Conservation (phyloP, 2,329 filamentous ascomycete genomes). For the Penicillium psychrosexuale region DNA sequence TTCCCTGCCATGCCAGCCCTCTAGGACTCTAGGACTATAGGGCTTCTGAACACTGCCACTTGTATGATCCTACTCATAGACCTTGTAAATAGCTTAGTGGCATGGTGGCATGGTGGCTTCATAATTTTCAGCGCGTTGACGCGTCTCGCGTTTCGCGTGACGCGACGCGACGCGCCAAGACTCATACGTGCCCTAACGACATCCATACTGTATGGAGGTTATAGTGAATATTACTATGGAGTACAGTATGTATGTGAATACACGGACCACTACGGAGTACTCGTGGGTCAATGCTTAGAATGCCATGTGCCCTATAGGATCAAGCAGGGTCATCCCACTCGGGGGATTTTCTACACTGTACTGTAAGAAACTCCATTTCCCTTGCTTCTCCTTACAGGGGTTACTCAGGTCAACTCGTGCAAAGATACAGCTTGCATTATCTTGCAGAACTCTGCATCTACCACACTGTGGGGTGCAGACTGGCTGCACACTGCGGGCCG, state of each 20-base stretch:
- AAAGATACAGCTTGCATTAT: constrained; percentile 16
- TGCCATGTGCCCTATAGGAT: constrained; percentile 3
- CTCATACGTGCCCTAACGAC: not conserved
- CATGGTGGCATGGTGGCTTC: not conserved
- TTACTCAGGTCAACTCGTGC: not conserved
- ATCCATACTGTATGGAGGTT: not conserved
- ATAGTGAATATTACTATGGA: not conserved
- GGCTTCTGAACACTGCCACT: not conserved
- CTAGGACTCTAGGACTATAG: constrained; percentile 2
- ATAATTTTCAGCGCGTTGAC: not conserved
- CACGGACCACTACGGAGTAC: not conserved
- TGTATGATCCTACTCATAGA: not conserved
- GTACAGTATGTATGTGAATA: not conserved
- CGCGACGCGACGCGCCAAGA: constrained; percentile 4
- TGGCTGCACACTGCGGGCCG: constrained; percentile 2
- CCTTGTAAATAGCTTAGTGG: not conserved
- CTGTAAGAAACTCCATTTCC: constrained; percentile 5
- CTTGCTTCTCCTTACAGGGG: constrained; percentile 9
- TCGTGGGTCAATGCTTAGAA: constrained; percentile 7
- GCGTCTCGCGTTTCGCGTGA: not conserved
- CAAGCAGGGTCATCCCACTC: not conserved
- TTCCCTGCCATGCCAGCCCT: constrained; percentile 12
- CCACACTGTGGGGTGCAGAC: constrained; percentile 15
- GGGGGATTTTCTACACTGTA: constrained; percentile 8
- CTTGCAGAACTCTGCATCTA: constrained; percentile 14